phyloP scores from a whole-genome alignment of 2,329 filamentous ascomycete species.

The Esteya vermicola region DNA sequence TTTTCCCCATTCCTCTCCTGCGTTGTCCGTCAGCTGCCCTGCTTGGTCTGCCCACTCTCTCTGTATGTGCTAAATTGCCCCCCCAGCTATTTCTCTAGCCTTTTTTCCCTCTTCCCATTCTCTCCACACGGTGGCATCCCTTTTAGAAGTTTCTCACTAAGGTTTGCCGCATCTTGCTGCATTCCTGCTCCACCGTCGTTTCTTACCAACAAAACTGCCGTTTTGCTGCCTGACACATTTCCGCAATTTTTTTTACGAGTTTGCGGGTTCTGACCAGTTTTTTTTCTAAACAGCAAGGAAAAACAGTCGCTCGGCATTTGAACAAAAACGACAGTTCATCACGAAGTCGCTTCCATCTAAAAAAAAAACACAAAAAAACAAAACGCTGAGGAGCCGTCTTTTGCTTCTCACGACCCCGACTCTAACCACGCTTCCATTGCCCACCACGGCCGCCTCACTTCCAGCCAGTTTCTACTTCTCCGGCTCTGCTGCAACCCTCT shows the following conservation, averaged over 20 bases:
- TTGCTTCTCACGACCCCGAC: not conserved
- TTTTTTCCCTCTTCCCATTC: not conserved
- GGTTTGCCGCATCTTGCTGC: not conserved
- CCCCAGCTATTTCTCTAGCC: not conserved
- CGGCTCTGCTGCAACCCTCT: conserved; percentile 10
- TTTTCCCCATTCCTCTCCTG: not conserved
- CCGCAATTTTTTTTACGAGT: no score
- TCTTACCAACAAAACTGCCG: no score
- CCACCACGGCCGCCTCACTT: conserved; percentile 19
- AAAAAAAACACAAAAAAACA: not conserved
- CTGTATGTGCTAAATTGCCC: conserved; percentile 1
- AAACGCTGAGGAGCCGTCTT: no score
- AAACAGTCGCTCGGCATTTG: no score
- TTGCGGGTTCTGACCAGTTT: no score
- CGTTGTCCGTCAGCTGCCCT: not conserved
- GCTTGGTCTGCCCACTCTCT: not conserved
- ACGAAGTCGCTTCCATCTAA: no score
- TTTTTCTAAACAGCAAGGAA: no score
- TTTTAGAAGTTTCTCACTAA: not conserved
- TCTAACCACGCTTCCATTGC: conserved; percentile 12
- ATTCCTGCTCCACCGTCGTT: not conserved
- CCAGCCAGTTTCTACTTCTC: conserved; percentile 3
- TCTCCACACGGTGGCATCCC: not conserved
- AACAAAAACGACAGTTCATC: not conserved
- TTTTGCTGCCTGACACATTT: not conserved